Conservation (phyloP, 176 grass and related monocot species). For the Otatea glauca region DNA sequence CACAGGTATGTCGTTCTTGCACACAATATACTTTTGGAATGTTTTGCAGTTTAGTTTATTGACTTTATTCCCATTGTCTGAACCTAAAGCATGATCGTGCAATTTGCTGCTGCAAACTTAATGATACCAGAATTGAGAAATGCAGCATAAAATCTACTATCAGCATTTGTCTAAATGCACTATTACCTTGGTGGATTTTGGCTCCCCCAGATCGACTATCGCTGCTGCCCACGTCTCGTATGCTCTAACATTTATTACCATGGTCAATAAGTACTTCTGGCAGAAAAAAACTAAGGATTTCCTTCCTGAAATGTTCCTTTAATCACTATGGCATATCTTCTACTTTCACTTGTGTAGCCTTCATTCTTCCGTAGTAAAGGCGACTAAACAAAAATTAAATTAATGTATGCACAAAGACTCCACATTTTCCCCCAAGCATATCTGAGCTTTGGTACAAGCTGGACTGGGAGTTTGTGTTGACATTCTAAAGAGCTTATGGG, state of each 20-base stretch:
- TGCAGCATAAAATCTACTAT: not conserved
- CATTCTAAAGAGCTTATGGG: not conserved
- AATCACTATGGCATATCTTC: not conserved
- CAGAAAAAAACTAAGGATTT: constrained; percentile 6
- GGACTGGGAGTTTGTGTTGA: constrained; percentile 4
- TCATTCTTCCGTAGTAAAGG: constrained; percentile 16
- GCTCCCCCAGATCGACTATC: not conserved
- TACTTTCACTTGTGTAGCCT: not conserved
- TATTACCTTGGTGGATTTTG: constrained; percentile 20
- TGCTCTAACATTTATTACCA: not conserved
- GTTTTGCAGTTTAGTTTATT: constrained; percentile 26
- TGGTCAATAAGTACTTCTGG: not conserved
- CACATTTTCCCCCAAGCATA: not conserved
- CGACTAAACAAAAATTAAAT: not conserved
- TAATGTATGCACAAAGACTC: not conserved
- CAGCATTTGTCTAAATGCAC: not conserved
- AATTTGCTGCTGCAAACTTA: not conserved
- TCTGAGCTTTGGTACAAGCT: too few relatives aligned
- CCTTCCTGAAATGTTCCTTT: not conserved
- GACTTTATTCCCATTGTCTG: not conserved
- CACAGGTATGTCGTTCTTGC: constrained; percentile 67
- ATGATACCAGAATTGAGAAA: not conserved
- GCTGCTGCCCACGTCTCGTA: not conserved
- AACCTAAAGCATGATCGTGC: constrained; percentile 30
- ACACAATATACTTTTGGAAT: constrained; percentile 13